Conservation (phyloP, 1,284 basidiomycete genomes). For the Apiotrichum porosum region DNA sequence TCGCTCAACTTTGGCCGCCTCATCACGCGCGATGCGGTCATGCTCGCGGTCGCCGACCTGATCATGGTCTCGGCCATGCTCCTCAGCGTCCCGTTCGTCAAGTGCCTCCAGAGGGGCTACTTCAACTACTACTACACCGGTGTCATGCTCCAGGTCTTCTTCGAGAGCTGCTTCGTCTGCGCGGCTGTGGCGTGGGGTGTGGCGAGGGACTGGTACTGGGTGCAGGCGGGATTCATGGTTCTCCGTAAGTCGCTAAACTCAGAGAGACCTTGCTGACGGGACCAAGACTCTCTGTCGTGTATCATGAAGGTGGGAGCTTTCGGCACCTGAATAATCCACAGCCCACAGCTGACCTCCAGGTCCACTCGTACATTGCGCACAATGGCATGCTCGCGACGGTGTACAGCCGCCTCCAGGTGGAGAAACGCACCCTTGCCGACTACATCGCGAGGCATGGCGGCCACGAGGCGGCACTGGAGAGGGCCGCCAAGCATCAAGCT, state of each 20-base stretch:
- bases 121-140: constrained; percentile 72
- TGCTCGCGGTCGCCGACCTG: constrained; percentile 77
- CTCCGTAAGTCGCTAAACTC: constrained; percentile 53
- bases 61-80: constrained; percentile 72
- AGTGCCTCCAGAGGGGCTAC: constrained; percentile 68
- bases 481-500: constrained; percentile 31
- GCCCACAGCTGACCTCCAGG: constrained; percentile 33
- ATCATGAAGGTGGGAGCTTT: constrained; percentile 47
- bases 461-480: constrained; percentile 28
- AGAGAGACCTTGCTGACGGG: not conserved
- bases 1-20: constrained; percentile 77
- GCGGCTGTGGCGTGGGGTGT: constrained; percentile 56
- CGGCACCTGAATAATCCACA: too few relatives aligned
- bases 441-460: constrained; percentile 44
- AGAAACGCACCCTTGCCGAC: constrained; percentile 30
- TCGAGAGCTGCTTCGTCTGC: constrained; percentile 66
- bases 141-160: constrained; percentile 66
- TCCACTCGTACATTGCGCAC: constrained; percentile 88
- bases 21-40: constrained; percentile 79
- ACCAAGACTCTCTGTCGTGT: constrained; percentile 40
- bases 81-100: constrained; percentile 74
- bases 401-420: constrained; percentile 33
- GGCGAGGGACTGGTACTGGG: constrained; percentile 88
- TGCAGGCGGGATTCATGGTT: constrained; percentile 92
- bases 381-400: constrained; percentile 77